Evolutionary conservation across 192 early-diverging fungal species (phyloP).

Genomic region (Rhizophlyctis rosea): DNA sequence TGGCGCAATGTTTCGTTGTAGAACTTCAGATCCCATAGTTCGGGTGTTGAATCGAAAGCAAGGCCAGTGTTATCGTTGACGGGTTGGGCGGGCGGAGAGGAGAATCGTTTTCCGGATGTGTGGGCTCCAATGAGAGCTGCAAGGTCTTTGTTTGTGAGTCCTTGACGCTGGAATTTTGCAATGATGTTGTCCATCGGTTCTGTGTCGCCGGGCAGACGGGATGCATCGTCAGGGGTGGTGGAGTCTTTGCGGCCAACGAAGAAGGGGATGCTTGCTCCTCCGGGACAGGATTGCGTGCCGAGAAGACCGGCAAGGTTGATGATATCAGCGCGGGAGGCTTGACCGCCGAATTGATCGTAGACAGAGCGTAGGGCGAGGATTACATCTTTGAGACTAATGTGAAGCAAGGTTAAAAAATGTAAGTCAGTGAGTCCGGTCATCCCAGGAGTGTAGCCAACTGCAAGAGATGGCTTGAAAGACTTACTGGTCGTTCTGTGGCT

Average conservation of each 20-base stretch:
- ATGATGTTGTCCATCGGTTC: neutral
- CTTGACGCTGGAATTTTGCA: neutral
- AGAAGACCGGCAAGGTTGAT: slow-evolving; percentile 7
- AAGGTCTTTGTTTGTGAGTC: neutral
- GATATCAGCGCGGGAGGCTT: slow-evolving; percentile 9
- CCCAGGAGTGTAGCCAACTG: no score
- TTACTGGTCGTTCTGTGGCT: slow-evolving; percentile 1
- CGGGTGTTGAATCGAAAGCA: slow-evolving; percentile 2
- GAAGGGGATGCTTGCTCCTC: slow-evolving; percentile 8
- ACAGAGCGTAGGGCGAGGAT: neutral
- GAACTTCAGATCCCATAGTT: slow-evolving; percentile 1
- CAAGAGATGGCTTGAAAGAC: neutral
- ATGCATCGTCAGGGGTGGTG: neutral
- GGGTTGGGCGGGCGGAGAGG: neutral
- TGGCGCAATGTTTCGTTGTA: neutral
- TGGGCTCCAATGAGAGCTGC: slow-evolving; percentile 6
- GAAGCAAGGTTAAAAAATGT: neutral
- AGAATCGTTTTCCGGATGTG: neutral
- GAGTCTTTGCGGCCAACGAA: slow-evolving; percentile 8
- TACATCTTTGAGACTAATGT: neutral
- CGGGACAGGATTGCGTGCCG: slow-evolving; percentile 4
- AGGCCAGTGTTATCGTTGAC: neutral
- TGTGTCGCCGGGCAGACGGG: neutral
- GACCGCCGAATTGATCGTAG: neutral
- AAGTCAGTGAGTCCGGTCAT: no score